Percentiles rank a stretch among this genome's conserved stretches.
Conservation (phyloP, 106 monocot species). For the Apostasia shenzhenica region DNA sequence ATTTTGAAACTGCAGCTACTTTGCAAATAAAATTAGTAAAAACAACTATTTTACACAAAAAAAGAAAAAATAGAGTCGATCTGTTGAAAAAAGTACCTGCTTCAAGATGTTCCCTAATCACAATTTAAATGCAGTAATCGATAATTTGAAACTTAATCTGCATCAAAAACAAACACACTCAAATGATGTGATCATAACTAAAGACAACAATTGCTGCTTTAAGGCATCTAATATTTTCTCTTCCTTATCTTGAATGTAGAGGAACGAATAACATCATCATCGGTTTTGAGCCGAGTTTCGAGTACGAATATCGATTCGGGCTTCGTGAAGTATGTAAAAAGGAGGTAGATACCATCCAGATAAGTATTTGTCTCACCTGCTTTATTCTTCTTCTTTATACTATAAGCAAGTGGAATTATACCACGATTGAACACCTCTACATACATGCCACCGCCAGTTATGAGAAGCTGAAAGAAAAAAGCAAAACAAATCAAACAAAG, state of each 20-base stretch:
- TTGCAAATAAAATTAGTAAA: too few species aligned
- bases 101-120: too few species aligned
- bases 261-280: constrained; percentile 78
- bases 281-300: constrained; percentile 42
- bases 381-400: constrained; percentile 84
- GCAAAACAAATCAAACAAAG: not conserved
- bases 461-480: constrained; percentile 46
- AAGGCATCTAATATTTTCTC: constrained; percentile 31
- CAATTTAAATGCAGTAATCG: too few species aligned
- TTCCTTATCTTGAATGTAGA: constrained; percentile 69
- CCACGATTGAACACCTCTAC: constrained; percentile 88
- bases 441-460: constrained; percentile 91
- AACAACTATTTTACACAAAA: too few species aligned
- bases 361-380: constrained; percentile 77
- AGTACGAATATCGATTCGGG: constrained; percentile 65
- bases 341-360: constrained; percentile 84
- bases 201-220: too few species aligned
- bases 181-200: too few species aligned
- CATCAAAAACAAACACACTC: too few species aligned
- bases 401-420: constrained; percentile 81
- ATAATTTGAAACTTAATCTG: too few species aligned
- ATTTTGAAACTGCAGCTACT: too few species aligned
- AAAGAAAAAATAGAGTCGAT: too few species aligned
- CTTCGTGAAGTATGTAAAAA: constrained; percentile 88
- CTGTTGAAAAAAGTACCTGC: too few species aligned